phyloP scores from a whole-genome alignment of 2,329 filamentous ascomycete species.

The Aspergillus costaricaensis region DNA sequence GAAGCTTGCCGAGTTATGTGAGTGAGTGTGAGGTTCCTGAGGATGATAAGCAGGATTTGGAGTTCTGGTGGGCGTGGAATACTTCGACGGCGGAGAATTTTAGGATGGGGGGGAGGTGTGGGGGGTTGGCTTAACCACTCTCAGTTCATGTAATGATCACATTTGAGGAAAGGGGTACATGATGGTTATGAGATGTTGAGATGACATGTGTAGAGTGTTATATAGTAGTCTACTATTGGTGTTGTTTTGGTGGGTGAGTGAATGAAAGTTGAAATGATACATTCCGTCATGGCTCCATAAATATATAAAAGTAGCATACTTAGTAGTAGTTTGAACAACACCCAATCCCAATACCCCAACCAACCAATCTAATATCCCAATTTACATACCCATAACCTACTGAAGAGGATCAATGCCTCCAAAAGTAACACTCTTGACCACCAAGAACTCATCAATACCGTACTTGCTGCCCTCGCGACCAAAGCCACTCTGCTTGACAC shows the following conservation, averaged over 20 bases:
- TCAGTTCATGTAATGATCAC: no score
- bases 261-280: neutral
- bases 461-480: conserved; percentile 77
- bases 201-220: no score
- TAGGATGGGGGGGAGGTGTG: neutral
- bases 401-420: conserved; percentile 65
- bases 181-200: neutral
- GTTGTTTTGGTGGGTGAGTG: neutral
- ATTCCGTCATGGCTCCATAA: neutral
- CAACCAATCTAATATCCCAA: neutral
- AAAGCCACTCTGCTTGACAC: conserved; percentile 80
- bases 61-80: conserved; percentile 1
- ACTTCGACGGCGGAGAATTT: neutral
- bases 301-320: neutral
- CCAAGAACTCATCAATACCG: conserved; percentile 73
- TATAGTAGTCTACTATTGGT: neutral
- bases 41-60: neutral
- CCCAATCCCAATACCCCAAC: neutral
- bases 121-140: neutral
- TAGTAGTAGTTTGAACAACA: no score
- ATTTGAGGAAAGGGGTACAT: no score
- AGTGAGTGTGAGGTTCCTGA: neutral
- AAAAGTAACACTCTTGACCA: conserved; percentile 69
- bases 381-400: conserved; percentile 16
- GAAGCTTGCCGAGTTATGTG: conserved; percentile 12